Conservation (phyloP, 1,139 yeast species). For the Yamadazyma friedrichii region DNA sequence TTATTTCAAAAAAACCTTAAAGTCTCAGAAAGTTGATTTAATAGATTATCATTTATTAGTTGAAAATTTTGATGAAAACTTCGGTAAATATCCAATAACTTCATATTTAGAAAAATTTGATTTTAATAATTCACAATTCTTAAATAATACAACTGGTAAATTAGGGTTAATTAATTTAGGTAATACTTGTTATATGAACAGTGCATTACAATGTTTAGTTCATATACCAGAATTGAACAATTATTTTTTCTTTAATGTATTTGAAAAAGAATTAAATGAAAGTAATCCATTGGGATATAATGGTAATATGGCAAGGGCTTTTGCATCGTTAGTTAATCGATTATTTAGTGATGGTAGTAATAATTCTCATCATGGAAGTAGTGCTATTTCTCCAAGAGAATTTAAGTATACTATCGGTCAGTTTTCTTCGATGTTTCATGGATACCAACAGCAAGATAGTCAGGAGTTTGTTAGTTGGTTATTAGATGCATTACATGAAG, state of each 20-base stretch:
- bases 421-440: slow-evolving; percentile 78
- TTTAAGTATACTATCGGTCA: slow-evolving; percentile 81
- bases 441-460: slow-evolving; percentile 91
- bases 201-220: slow-evolving; percentile 86
- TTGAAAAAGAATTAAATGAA: slow-evolving; percentile 63
- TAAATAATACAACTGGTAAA: slow-evolving; percentile 28
- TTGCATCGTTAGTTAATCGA: slow-evolving; percentile 62
- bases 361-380: slow-evolving; percentile 9
- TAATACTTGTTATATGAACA: slow-evolving; percentile 95
- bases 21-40: slow-evolving; percentile 30
- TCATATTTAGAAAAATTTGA: slow-evolving; percentile 20
- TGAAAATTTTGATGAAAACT: slow-evolving; percentile 27
- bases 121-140: slow-evolving; percentile 13
- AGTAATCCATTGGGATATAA: slow-evolving; percentile 77
- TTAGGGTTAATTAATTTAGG: slow-evolving; percentile 81
- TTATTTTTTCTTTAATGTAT: slow-evolving; percentile 68
- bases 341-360: slow-evolving; percentile 40
- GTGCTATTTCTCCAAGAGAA: slow-evolving; percentile 61
- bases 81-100: slow-evolving; percentile 29
- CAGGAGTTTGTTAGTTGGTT: slow-evolving; percentile 91
- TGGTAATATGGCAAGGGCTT: slow-evolving; percentile 78
- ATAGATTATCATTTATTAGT: slow-evolving; percentile 32
- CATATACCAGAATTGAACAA: slow-evolving; percentile 84
- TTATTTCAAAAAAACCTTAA: slow-evolving; percentile 24
- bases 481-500: slow-evolving; percentile 92